Base-by-base conservation (phyloP, 2,329 filamentous ascomycete genomes). In the Colletotrichum salicis region DNA sequence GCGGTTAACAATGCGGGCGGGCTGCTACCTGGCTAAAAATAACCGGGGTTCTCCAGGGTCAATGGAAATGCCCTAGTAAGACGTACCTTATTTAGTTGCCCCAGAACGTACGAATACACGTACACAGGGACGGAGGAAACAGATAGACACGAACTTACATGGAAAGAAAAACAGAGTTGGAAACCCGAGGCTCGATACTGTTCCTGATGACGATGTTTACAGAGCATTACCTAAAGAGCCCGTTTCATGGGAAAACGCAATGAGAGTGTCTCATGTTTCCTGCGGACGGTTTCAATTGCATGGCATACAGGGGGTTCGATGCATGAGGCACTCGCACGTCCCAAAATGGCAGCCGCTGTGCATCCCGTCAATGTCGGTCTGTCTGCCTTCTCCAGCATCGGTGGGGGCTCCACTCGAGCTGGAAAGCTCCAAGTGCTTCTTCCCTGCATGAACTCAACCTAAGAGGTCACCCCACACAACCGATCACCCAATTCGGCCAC, bases 341-440 rank as follows among this genome's bases (percentile, higher is more conserved):
- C 69, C 51, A 67, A 71, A 48, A 54, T 27, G 52, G 64, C 54
- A 71, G 48, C 35, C 37, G 29, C 4, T 61, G 63, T 70, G 48
- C 55, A 63, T 58, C 69, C 59, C 27, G 60, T 68, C 58, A 45
- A 64, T 37, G 59, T 71, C 64, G 52, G 58, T 41, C 45, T 63
- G 64, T 64, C 58, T 69, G 27, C 41, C 66, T 29, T n/a, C 33
- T 56, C 64, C 61, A 64, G 58, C 31, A 24, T 27, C 27, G 54
- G 64, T 68, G 65, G 69, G 69, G 69, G 22, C 65, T 71, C 70
- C 70, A 72, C 70, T 60, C 19, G 12, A 64, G 59, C 69, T 71
- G 59, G 59, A 69, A 64, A n/a, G 69, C 69, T 60, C 45, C 56
- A n/a, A 60, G 48, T 72, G 55, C 65, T 64, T 41, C 65, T 60